Base-by-base conservation (phyloP, 2,329 filamentous ascomycete genomes). In the Ascochyta koolunga region DNA sequence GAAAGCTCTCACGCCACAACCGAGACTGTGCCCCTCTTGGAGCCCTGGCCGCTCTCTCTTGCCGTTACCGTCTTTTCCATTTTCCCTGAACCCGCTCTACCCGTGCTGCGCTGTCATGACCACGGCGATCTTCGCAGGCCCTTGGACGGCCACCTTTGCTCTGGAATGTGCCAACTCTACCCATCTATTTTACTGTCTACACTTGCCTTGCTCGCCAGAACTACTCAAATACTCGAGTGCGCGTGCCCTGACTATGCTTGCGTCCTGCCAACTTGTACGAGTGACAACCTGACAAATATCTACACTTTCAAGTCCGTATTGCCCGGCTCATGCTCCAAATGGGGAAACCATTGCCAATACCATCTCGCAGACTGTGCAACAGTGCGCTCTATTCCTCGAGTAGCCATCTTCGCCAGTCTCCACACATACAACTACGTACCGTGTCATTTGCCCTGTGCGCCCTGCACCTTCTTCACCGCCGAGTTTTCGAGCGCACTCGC, bases 11-110 rank as follows among this genome's bases (percentile, higher is more conserved):
- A 51, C 53, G 53, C 53, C 53, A 51, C 53, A 56, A 36, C 53
- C 53, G 53, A 50, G 37, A 41, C 42, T 47, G 37, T 13, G 42
- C 43, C 47, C 53, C 47, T 36, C 37, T 50, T 38, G 35, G 47
- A 50, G 51, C 51, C 24, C 29, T 42, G 51, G 40, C 41, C 51
- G 25, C 38, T 29, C 24, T 29, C 24, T 25, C 27, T 54, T 39
- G 41, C 46, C 46, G 52, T 55, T 46, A 55, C 52, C 52, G 52
- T 50, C 52, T 55, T 50, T 55, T 54, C 40, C 35, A 49, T 49
- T 49, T 54, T 54, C 50, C 33, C 45, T 54, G 40, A 50, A 54
- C 51, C 52, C 46, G 52, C 47, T 55, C 35, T 49, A 44, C 33
- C 51, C 52, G 47, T 51, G 36, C 47, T 56, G 35, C 37, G 41